Conservation (phyloP, 2,329 filamentous ascomycete genomes). For the Hymenoscyphus repandus region DNA sequence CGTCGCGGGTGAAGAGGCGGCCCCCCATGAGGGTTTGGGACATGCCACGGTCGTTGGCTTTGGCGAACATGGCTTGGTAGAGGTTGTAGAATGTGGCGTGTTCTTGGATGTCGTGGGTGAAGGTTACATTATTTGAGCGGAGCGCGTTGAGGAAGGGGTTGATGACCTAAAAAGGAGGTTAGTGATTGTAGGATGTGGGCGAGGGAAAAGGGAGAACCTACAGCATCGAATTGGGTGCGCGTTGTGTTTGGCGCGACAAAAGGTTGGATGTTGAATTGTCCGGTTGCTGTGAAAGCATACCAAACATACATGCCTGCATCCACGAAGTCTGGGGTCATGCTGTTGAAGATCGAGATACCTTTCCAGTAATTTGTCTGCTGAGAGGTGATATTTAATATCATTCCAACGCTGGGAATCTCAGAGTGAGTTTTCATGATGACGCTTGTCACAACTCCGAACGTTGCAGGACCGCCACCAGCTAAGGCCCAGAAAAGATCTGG, state of each 20-base stretch:
- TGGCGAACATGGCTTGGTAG: not conserved
- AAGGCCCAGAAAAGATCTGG: conserved; percentile 46
- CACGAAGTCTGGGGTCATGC: not conserved
- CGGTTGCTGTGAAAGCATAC: not conserved
- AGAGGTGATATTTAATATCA: not conserved
- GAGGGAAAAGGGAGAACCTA: not conserved
- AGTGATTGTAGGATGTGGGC: too few species aligned
- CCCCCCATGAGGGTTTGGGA: not conserved
- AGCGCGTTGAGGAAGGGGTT: not conserved
- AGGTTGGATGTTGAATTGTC: not conserved
- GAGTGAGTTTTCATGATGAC: not conserved
- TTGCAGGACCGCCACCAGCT: conserved; percentile 41
- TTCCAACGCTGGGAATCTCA: not conserved
- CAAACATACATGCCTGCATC: not conserved
- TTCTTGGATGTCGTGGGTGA: not conserved
- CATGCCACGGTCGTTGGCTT: not conserved
- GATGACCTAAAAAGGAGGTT: not conserved
- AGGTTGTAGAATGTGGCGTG: not conserved
- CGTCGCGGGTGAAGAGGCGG: not conserved
- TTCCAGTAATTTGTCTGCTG: not conserved
- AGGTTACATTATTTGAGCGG: too few species aligned
- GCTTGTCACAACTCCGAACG: conserved; percentile 38
- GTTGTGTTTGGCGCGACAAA: not conserved
- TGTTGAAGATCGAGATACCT: not conserved
- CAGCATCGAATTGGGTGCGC: not conserved